These are phyloP conservation scores for Lasiosphaeria hispida DNA, from an alignment of 495 filamentous ascomycete species.

Conservation along the genomic window DNA sequence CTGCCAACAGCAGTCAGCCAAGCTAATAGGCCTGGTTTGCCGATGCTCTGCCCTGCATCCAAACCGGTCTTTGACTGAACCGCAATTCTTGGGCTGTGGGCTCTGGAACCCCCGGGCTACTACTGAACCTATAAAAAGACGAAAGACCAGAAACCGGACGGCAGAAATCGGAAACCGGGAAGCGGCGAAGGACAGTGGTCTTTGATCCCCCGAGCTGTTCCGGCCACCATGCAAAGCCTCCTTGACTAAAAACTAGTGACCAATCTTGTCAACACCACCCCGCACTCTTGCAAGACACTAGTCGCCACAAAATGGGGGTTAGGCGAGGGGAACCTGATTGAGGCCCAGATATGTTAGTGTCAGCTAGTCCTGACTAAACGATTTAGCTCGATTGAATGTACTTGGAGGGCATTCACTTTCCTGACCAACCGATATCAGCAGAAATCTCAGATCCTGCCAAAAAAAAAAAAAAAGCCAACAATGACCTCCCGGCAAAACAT, in stretches of 20 bases:
- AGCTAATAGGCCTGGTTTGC: too few species aligned
- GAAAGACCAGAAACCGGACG: too few species aligned
- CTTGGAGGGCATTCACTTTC: neutral
- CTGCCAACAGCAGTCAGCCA: too few species aligned
- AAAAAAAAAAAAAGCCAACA: neutral
- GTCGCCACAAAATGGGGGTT: neutral
- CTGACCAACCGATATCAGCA: neutral
- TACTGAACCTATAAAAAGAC: too few species aligned
- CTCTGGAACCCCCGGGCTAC: too few species aligned
- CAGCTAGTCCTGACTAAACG: neutral
- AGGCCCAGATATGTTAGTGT: neutral
- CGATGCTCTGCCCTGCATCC: too few species aligned
- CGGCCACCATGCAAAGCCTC: neutral
- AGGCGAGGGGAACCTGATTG: neutral
- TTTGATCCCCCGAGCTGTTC: too few species aligned
- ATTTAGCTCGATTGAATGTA: neutral
- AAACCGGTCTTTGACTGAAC: too few species aligned
- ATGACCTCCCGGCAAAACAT: slow-evolving; percentile 42
- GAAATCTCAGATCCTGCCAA: neutral
- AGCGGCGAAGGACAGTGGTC: neutral
- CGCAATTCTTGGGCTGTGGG: too few species aligned
- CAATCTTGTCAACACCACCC: slow-evolving; percentile 1
- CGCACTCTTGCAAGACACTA: neutral
- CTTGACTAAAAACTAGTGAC: neutral
- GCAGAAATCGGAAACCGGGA: too few species aligned